These are phyloP conservation scores for Trichoderma reesei DNA, from an alignment of 495 filamentous ascomycete genomes.

Conservation along the genomic window DNA sequence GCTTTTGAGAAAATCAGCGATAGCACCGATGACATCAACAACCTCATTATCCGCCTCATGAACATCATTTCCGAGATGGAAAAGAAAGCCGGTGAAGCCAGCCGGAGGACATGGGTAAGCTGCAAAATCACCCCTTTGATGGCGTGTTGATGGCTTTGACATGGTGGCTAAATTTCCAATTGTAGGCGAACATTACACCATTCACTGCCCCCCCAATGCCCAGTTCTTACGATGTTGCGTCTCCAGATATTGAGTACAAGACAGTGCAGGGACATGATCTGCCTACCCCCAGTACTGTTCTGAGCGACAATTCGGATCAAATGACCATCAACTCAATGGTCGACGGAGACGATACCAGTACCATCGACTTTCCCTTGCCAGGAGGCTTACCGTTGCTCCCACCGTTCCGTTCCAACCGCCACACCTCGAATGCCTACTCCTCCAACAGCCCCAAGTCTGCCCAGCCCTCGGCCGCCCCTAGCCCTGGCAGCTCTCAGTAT, in stretches of 20 bases:
- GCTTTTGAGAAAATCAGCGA: constrained; percentile 60
- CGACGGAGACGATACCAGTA: not conserved
- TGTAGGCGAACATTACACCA: constrained; percentile 7
- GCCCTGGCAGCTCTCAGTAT: not conserved
- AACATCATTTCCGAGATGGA: constrained; percentile 70
- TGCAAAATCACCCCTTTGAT: not conserved
- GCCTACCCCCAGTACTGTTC: not conserved
- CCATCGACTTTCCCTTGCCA: constrained; percentile 10
- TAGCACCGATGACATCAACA: constrained; percentile 51
- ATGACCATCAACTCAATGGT: not conserved
- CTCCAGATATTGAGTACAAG: not conserved
- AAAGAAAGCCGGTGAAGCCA: constrained; percentile 61
- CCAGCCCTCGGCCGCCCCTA: not conserved
- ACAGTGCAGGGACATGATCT: not conserved
- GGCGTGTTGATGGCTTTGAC: not conserved
- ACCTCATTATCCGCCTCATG: constrained; percentile 52
- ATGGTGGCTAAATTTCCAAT: not conserved
- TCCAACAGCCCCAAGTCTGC: not conserved
- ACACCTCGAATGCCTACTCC: not conserved
- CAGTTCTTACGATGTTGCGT: not conserved
- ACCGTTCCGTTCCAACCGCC: not conserved
- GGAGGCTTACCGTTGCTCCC: constrained; percentile 1
- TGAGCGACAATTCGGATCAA: not conserved
- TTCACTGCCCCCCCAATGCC: not conserved
- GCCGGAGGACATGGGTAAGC: constrained; percentile 49